These are phyloP conservation scores for Fusarium acutatum DNA, from an alignment of 2,329 filamentous ascomycete genomes.

Conservation along the genomic window DNA sequence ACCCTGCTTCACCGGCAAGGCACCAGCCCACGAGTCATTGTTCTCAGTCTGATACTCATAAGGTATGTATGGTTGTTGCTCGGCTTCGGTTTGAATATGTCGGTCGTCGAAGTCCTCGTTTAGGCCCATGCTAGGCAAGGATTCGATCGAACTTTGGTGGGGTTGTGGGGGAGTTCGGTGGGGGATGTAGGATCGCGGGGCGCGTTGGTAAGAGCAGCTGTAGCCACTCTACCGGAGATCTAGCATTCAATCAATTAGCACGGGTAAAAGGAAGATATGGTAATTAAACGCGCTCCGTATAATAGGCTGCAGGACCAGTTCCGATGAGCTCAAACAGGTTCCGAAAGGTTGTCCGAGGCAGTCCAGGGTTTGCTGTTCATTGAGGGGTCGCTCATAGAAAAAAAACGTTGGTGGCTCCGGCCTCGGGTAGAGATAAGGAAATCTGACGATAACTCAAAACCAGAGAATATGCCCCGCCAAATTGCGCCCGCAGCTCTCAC, in stretches of 20 bases:
- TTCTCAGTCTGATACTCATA: conserved; percentile 92
- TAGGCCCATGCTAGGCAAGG: conserved; percentile 75
- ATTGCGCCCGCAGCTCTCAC: conserved; percentile 21
- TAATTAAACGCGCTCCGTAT: neutral
- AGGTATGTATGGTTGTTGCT: conserved; percentile 67
- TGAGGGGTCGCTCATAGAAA: neutral
- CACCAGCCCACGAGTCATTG: conserved; percentile 89
- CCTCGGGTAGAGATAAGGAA: conserved; percentile 37
- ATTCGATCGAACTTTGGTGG: conserved; percentile 42
- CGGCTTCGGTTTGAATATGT: conserved; percentile 68
- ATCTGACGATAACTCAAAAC: conserved; percentile 29
- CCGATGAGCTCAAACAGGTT: neutral
- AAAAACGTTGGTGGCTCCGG: conserved; percentile 19
- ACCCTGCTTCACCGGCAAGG: conserved; percentile 97
- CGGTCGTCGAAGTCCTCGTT: conserved; percentile 74
- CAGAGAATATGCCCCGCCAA: conserved; percentile 21
- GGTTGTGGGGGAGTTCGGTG: conserved; percentile 37
- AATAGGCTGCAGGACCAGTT: neutral
- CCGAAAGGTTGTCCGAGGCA: conserved; percentile 7
- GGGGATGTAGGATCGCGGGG: conserved; percentile 37
- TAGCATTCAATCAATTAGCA: conserved; percentile 33
- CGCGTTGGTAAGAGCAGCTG: conserved; percentile 40
- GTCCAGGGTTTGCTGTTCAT: neutral
- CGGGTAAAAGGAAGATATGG: conserved; percentile 18
- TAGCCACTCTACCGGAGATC: conserved; percentile 35